Conservation (phyloP, 2,329 filamentous ascomycete species). For the Claviceps spartinae region DNA sequence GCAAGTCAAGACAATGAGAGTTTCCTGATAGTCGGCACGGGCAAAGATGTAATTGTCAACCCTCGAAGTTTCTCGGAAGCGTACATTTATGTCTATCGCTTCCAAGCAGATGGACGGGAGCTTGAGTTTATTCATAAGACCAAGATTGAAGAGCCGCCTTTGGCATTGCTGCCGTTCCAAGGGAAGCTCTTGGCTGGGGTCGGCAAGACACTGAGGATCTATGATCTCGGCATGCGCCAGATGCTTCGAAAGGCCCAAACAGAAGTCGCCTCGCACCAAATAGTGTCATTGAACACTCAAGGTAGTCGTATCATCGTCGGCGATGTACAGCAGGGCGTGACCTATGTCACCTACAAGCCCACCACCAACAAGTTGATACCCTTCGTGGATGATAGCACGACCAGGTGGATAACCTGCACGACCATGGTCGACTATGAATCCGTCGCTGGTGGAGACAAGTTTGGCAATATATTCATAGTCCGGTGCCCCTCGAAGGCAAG, state of each 20-base stretch:
- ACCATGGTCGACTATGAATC: conserved; percentile 98
- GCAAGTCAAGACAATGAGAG: conserved; percentile 76
- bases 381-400: conserved; percentile 80
- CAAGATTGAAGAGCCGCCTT: conserved; percentile 74
- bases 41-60: conserved; percentile 72
- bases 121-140: conserved; percentile 96
- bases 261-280: conserved; percentile 65
- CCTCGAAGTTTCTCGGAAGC: conserved; percentile 65
- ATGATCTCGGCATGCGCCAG: conserved; percentile 86
- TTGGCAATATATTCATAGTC: conserved; percentile 89
- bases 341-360: conserved; percentile 86
- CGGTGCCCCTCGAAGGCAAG: conserved; percentile 77
- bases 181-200: conserved; percentile 79
- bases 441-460: conserved; percentile 88
- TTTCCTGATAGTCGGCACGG: conserved; percentile 89
- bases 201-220: conserved; percentile 69
- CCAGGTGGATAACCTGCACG: conserved; percentile 81
- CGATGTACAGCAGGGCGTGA: conserved; percentile 84
- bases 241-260: conserved; percentile 85
- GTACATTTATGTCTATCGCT: conserved; percentile 84
- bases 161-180: conserved; percentile 86
- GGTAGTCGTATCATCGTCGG: conserved; percentile 84
- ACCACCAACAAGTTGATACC: conserved; percentile 84
- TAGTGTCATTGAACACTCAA: conserved; percentile 79
- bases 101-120: conserved; percentile 73